Base-by-base conservation (phyloP, 345 rosid species). In the Citrus cavaleriei region DNA sequence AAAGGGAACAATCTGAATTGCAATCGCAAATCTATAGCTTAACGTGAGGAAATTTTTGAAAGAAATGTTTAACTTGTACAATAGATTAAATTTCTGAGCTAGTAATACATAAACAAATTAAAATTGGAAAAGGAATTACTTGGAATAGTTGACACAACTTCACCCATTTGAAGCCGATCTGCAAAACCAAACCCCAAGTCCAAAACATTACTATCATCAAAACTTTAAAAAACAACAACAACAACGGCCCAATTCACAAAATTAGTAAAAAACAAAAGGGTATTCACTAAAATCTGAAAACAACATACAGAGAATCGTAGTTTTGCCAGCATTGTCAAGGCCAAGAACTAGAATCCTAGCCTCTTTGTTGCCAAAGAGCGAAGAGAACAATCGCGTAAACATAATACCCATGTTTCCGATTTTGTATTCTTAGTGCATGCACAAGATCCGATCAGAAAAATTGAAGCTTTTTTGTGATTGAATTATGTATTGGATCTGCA, bases 121-220 rank as follows among this genome's bases (percentile, higher is more conserved):
- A 16, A 64, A 62, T 34, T 21, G 16, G 10, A 57, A 71, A 74
- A 81, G 75, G 27, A 89, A 94, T 73, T 74, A 95, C 98, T 95
- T 69, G 98, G 98, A 84, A 95, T 95, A 60, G 98, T 95, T 28
- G 98, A 93, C 59, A 95, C 98, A 72, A 95, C 98, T 86, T 95
- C 98, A 14, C 98, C 98, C 98, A 95, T 95, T 91, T 95, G 98
- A 84, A 93, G 91, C 87, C 98, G 94, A 95, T 93, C 98, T 93
- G 91, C 24, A 72, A 27, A 28, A 74, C 40, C 70, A 76, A 75
- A 61, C 38, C 22, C 32, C 72, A 72, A 24, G 67, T 21, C 46
- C 60, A 66, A 25, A 68, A 78, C 40, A 42, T 10, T 68, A 62
- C 77, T 67, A 79, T 22, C 46, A 74, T 18, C 25, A 19, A 24